Evolutionary conservation across 2,329 filamentous ascomycete species (phyloP).

Genomic region (Leptosphaerulina australis): DNA sequence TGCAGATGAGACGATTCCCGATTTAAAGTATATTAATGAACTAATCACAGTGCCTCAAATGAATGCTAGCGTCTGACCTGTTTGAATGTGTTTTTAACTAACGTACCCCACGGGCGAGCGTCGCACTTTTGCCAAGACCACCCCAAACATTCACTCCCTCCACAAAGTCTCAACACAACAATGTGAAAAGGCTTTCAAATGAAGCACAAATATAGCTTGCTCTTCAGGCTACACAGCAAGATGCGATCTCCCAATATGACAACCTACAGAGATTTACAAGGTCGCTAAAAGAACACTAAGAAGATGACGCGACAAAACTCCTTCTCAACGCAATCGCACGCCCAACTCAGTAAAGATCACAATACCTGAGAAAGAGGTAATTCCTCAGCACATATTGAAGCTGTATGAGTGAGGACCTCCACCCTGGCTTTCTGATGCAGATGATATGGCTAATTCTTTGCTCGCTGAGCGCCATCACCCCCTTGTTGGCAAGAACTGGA

Average conservation of each 20-base stretch:
- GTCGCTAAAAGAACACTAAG: too few species aligned
- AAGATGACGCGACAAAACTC: not conserved
- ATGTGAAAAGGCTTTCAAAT: not conserved
- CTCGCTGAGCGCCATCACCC: not conserved
- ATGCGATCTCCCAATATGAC: too few species aligned
- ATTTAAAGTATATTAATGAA: too few species aligned
- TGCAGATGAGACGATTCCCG: too few species aligned
- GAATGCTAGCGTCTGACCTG: too few species aligned
- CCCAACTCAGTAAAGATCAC: not conserved
- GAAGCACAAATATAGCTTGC: too few species aligned
- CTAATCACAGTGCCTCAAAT: too few species aligned
- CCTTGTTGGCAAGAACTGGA: constrained; percentile 17
- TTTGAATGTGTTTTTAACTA: too few species aligned
- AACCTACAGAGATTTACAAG: too few species aligned
- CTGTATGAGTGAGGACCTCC: constrained; percentile 5
- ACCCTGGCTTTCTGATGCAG: not conserved
- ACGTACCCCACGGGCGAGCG: too few species aligned
- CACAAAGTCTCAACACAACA: not conserved
- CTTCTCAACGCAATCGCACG: not conserved
- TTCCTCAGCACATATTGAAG: not conserved
- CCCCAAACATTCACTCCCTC: not conserved
- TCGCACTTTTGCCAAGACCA: too few species aligned
- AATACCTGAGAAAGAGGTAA: not conserved
- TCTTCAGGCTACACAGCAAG: too few species aligned
- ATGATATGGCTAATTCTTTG: constrained; percentile 5